Conservation (phyloP, 1,284 basidiomycete species). For the Boletus holoroseus region DNA sequence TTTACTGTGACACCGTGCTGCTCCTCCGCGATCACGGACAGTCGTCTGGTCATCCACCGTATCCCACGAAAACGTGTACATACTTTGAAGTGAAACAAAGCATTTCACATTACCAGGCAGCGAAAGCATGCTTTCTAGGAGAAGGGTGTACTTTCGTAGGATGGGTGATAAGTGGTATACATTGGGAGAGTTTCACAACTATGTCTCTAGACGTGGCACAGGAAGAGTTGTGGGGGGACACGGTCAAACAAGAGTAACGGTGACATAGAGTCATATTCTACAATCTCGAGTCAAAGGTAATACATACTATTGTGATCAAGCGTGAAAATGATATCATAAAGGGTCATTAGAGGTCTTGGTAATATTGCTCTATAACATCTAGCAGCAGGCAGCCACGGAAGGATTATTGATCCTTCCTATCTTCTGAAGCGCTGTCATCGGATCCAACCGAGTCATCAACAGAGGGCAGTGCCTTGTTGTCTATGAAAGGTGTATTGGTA, state of each 20-base stretch:
- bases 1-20: slow-evolving; percentile 33
- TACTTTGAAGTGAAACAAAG: slow-evolving; percentile 39
- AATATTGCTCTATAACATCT: slow-evolving; percentile 10
- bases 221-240: background rate
- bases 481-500: slow-evolving; percentile 29
- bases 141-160: slow-evolving; percentile 46
- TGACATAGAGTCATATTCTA: slow-evolving; percentile 1
- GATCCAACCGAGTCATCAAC: slow-evolving; percentile 14
- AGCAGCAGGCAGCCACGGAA: background rate
- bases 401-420: slow-evolving; percentile 29
- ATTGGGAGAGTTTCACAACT: slow-evolving; percentile 48
- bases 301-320: slow-evolving; percentile 8
- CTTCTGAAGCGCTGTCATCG: slow-evolving; percentile 6
- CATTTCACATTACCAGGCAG: slow-evolving; percentile 40
- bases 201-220: background rate
- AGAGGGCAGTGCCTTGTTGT: slow-evolving; percentile 20
- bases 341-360: slow-evolving; percentile 13
- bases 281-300: slow-evolving; percentile 2
- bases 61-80: slow-evolving; percentile 20
- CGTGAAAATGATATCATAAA: slow-evolving; percentile 16
- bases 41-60: slow-evolving; percentile 3
- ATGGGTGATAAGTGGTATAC: slow-evolving; percentile 53
- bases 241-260: background rate
- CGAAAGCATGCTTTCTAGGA: slow-evolving; percentile 45
- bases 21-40: slow-evolving; percentile 14